phyloP scores from a whole-genome alignment of 139 green algal species.

The Chlorella sp. region DNA sequence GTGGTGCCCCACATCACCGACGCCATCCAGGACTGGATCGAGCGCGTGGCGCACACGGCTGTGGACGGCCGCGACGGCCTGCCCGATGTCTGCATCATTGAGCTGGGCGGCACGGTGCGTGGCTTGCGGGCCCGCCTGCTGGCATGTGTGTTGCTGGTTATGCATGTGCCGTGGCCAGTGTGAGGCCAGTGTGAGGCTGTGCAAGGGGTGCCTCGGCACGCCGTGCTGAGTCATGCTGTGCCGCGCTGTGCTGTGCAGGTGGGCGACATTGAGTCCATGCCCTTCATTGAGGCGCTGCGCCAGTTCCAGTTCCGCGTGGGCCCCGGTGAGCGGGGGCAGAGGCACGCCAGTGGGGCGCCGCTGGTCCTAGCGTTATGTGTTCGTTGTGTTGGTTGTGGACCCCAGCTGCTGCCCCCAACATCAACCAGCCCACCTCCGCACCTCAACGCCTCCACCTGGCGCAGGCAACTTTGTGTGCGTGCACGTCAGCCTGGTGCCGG shows the following conservation, averaged over 20 bases:
- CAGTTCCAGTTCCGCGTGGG: constrained; percentile 92
- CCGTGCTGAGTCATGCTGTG: no score
- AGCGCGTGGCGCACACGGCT: constrained; percentile 90
- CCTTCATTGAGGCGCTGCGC: constrained; percentile 94
- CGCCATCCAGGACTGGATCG: constrained; percentile 98
- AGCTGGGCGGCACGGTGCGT: constrained; percentile 93
- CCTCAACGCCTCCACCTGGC: not conserved
- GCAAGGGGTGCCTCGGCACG: no score
- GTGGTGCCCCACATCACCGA: constrained; percentile 99
- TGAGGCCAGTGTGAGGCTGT: no score
- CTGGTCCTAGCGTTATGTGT: no score
- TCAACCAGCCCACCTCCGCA: not conserved
- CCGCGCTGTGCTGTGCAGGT: constrained; percentile 42
- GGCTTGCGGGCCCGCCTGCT: no score
- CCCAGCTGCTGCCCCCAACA: not conserved
- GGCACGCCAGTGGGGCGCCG: no score
- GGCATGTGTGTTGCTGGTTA: no score
- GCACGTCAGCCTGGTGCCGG: constrained; percentile 96
- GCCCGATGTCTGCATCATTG: constrained; percentile 98
- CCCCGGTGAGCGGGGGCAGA: constrained; percentile 3
- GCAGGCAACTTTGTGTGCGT: constrained; percentile 74
- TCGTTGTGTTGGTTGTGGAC: not conserved
- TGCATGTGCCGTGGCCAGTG: no score
- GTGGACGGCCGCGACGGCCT: constrained; percentile 83
- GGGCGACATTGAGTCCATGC: constrained; percentile 98